These are phyloP conservation scores for Epichloe brachyelytri DNA, from an alignment of 2,329 filamentous ascomycete genomes.

Conservation along the genomic window DNA sequence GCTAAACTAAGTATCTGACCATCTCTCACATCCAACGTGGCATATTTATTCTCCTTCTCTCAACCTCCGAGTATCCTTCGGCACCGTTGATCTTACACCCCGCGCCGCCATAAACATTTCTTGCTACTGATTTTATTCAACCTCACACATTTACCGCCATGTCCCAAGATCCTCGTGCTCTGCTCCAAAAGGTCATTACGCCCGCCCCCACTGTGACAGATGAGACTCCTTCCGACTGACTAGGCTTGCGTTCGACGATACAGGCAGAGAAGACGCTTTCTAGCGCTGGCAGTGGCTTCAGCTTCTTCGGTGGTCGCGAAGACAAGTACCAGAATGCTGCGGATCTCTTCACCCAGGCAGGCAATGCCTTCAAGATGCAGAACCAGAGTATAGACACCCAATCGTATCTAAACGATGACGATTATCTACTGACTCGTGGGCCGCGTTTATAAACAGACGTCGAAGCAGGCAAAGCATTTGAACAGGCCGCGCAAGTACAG, in stretches of 20 bases:
- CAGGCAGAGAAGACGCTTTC: slow-evolving; percentile 79
- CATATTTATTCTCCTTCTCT: neutral
- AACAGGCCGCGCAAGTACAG: slow-evolving; percentile 74
- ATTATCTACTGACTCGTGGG: neutral
- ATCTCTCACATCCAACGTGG: neutral
- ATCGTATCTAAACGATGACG: neutral
- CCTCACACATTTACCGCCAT: slow-evolving; percentile 28
- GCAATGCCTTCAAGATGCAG: slow-evolving; percentile 82
- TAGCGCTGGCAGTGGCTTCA: slow-evolving; percentile 68
- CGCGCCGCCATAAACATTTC: neutral
- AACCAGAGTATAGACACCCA: slow-evolving; percentile 51
- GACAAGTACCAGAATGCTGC: slow-evolving; percentile 87
- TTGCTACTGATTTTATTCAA: slow-evolving; percentile 1
- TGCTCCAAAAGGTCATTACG: slow-evolving; percentile 58
- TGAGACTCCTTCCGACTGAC: slow-evolving; percentile 2
- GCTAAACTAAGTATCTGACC: neutral
- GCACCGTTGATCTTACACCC: neutral
- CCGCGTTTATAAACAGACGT: slow-evolving; percentile 40
- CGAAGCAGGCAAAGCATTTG: slow-evolving; percentile 78
- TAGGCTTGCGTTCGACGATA: slow-evolving; percentile 6
- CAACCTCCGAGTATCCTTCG: neutral
- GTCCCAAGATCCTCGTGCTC: slow-evolving; percentile 64
- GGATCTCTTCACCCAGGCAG: slow-evolving; percentile 77
- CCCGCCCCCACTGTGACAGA: slow-evolving; percentile 5
- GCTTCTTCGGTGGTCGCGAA: slow-evolving; percentile 72